Evolutionary conservation across 108 stramenopile genomes (phyloP), one percentile per base, ranked within the genome.

Genomic region (Epipyxis sp.): DNA sequence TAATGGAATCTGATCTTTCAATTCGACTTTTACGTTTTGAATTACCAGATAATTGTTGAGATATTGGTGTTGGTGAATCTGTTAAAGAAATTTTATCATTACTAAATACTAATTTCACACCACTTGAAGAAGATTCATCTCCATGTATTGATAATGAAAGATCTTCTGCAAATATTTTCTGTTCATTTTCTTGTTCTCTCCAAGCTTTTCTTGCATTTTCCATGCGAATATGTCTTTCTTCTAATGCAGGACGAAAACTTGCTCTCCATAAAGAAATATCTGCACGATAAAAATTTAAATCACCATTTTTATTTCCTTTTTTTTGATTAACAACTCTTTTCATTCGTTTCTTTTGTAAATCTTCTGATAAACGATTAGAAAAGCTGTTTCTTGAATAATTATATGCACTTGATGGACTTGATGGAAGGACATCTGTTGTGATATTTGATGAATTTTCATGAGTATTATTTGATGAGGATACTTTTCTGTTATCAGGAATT

Each of bases 231-330:
- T 46, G 27, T 27, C 44, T 27, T 74, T 74, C 71, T 74, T 74
- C 71, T 32, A 74, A 54, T 13, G 27, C 71, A 74, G 71, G 71
- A 37, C 71, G 71, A 42, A 74, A 74, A 46, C 13, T 35, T 6
- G 41, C 3, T 57, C 71, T 39, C 71, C 71, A 74, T 29, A 54
- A 32, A 6, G 44, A 37, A 6, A 74, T 6, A 42, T 74, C 71
- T 6, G 10, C 6, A 54, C 71, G 71, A 32, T 74, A 20, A 57
- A 74, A 74, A 39, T 39, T 10, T 6, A 65, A 65, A 32, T 25
- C 71, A 13, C 10, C 50, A 35, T 3, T 39, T 32, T 3, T 74
- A 34, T 43, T 42, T 3, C 46, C 27, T 10, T 42, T 16, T 30
- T 57, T 6, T 10, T 42, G 13, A 34, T 6, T 10, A 46, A 6